Percentiles rank a stretch among this genome's conserved stretches.
phyloP scores from a whole-genome alignment of 495 filamentous ascomycete species.

The Neurospora sp. region DNA sequence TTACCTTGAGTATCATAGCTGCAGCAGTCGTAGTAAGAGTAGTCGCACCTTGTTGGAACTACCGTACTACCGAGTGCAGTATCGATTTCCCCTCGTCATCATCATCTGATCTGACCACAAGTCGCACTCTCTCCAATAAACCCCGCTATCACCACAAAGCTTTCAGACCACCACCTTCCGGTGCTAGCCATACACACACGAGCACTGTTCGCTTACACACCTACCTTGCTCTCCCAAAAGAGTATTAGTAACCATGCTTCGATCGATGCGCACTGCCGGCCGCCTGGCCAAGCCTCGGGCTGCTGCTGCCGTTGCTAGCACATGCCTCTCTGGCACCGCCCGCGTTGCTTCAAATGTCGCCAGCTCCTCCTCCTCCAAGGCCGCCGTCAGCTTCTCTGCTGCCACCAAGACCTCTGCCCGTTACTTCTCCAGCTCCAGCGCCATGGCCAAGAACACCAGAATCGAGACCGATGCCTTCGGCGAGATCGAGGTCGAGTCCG shows the following conservation, averaged over 20 bases:
- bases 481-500: slow-evolving; percentile 80
- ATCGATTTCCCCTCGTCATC: not conserved
- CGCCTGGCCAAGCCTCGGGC: slow-evolving; percentile 31
- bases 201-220: not conserved
- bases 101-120: not conserved
- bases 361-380: slow-evolving; percentile 13
- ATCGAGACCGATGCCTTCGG: slow-evolving; percentile 96
- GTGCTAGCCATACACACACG: not conserved
- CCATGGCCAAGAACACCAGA: slow-evolving; percentile 48
- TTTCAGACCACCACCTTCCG: not conserved
- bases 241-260: slow-evolving; percentile 26
- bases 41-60: not conserved
- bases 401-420: slow-evolving; percentile 6
- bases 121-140: not conserved
- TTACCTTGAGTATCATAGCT: not conserved
- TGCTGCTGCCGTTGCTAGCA: slow-evolving; percentile 26
- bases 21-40: not conserved
- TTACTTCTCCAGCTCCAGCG: slow-evolving; percentile 35
- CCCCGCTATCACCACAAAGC: not conserved
- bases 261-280: slow-evolving; percentile 33
- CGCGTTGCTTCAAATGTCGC: slow-evolving; percentile 8
- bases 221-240: not conserved
- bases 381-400: not conserved
- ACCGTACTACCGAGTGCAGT: not conserved
- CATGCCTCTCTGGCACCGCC: slow-evolving; percentile 19